Evolutionary conservation across 768 basidiomycete genomes (phyloP).

Genomic region (Boletus speciosus): DNA sequence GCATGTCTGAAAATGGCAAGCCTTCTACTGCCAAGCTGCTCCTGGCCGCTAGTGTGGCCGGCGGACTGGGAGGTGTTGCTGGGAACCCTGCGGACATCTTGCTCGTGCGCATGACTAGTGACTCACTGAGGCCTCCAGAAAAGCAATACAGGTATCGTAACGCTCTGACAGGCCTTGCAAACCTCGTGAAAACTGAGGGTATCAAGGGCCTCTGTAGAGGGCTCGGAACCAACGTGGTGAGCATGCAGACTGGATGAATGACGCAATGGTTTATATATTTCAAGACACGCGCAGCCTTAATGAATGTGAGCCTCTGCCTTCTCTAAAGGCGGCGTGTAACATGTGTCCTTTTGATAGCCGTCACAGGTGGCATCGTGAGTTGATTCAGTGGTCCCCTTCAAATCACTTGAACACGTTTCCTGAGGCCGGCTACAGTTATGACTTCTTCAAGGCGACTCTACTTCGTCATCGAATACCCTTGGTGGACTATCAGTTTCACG

Average conservation of each 20-base stretch:
- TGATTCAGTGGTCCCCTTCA: neutral
- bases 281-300: slow-evolving; percentile 61
- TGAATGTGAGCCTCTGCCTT: slow-evolving; percentile 55
- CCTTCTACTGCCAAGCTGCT: slow-evolving; percentile 57
- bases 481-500: slow-evolving; percentile 57
- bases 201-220: slow-evolving; percentile 66
- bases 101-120: slow-evolving; percentile 86
- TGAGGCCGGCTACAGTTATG: slow-evolving; percentile 50
- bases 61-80: slow-evolving; percentile 76
- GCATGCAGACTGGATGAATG: slow-evolving; percentile 19
- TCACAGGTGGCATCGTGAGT: slow-evolving; percentile 85
- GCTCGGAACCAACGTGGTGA: slow-evolving; percentile 72
- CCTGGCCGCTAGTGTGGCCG: slow-evolving; percentile 65
- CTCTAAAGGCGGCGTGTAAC: slow-evolving; percentile 1
- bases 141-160: slow-evolving; percentile 77
- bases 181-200: slow-evolving; percentile 67
- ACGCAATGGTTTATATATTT: slow-evolving; percentile 2
- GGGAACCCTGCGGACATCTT: slow-evolving; percentile 81
- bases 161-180: slow-evolving; percentile 68
- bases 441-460: slow-evolving; percentile 65
- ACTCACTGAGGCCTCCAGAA: slow-evolving; percentile 69
- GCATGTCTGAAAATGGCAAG: slow-evolving; percentile 46
- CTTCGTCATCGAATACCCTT: slow-evolving; percentile 52
- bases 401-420: neutral
- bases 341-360: slow-evolving; percentile 38